A percentile compares a stretch with the other conserved stretches of the same genome.
Evolutionary conservation across 2,329 filamentous ascomycete species (phyloP).

Genomic region (Aureobasidium subglaciale): DNA sequence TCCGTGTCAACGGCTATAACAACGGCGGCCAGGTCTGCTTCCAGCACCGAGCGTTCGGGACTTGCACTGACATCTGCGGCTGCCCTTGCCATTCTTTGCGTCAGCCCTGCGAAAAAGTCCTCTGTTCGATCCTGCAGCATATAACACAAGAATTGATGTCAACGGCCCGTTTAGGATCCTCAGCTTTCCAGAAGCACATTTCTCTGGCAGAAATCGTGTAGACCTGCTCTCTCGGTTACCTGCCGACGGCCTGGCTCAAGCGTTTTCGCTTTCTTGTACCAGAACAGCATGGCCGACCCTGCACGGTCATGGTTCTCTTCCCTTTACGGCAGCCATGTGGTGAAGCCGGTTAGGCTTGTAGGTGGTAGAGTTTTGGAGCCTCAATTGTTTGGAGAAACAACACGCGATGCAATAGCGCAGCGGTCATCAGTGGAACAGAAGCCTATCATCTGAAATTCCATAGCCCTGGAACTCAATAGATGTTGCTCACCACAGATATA

Average conservation of each 20-base stretch:
- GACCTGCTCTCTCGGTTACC: neutral
- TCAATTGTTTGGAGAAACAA: slow-evolving; percentile 7
- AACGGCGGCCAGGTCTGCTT: slow-evolving; percentile 1
- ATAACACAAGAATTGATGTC: slow-evolving; percentile 11
- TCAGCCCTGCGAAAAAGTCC: neutral
- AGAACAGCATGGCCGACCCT: slow-evolving; percentile 5
- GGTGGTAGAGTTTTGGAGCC: neutral
- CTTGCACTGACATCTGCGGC: neutral
- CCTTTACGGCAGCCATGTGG: slow-evolving; percentile 3
- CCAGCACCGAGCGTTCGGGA: slow-evolving; percentile 2
- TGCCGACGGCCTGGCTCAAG: slow-evolving; percentile 1
- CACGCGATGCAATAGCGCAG: slow-evolving; percentile 12
- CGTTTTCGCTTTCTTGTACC: neutral
- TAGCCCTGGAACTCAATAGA: neutral
- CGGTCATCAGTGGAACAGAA: neutral
- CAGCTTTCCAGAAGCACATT: neutral
- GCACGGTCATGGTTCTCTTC: slow-evolving; percentile 12
- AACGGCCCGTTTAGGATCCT: slow-evolving; percentile 8
- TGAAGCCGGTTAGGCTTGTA: slow-evolving; percentile 2
- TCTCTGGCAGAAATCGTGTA: neutral
- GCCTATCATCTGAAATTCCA: neutral
- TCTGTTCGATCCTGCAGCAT: neutral
- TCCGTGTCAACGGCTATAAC: slow-evolving; percentile 12
- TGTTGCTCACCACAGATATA: neutral
- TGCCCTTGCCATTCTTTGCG: neutral